Percentiles rank a stretch among this genome's conserved stretches.
Conservation (phyloP, 2,329 filamentous ascomycete genomes). For the Fusarium sp. region DNA sequence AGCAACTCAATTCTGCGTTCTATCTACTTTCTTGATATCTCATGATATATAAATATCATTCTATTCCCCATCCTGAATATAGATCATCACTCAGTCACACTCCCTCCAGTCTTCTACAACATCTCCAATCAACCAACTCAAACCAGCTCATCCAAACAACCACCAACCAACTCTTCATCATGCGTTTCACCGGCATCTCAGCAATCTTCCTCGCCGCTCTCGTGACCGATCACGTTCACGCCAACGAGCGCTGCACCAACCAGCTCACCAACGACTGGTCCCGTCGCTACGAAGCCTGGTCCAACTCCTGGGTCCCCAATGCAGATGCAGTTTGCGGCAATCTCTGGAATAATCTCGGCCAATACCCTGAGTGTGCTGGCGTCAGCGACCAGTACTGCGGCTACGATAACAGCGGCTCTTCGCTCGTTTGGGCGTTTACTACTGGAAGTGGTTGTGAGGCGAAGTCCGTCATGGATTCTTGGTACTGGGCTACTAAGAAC, state of each 20-base stretch:
- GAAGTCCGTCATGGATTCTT: not conserved
- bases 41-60: not conserved
- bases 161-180: not conserved
- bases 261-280: not conserved
- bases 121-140: not conserved
- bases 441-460: not conserved
- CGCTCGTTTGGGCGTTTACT: not conserved
- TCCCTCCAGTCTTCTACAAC: not conserved
- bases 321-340: not conserved
- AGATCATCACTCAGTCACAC: not conserved
- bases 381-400: not conserved
- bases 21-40: fast-evolving
- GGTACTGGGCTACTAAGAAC: not conserved
- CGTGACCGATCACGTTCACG: not conserved
- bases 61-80: fast-evolving
- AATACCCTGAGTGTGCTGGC: not conserved
- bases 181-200: not conserved
- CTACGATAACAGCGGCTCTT: not conserved
- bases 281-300: not conserved
- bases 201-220: not conserved
- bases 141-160: fast-evolving
- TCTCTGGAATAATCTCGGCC: not conserved
- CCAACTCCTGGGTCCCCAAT: not conserved
- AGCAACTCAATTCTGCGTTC: not conserved
- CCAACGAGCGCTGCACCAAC: not conserved